phyloP scores from a whole-genome alignment of 2,329 filamentous ascomycete genomes.

The Aureobasidium sp. region DNA sequence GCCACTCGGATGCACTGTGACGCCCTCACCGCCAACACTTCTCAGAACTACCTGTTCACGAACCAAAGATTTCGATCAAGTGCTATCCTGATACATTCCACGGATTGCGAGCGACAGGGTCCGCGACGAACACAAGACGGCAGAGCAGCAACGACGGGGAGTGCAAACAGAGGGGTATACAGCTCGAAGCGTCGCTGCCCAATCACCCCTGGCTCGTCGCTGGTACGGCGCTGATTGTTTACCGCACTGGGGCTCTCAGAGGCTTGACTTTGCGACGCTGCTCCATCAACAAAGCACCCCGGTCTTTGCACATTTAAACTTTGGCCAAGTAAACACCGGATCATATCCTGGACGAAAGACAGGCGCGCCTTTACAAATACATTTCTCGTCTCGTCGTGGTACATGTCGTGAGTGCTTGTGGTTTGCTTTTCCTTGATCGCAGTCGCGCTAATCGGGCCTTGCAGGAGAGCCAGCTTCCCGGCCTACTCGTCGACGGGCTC shows the following conservation, averaged over 20 bases:
- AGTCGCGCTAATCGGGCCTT: not conserved
- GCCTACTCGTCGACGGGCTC: slow-evolving; percentile 14
- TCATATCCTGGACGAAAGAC: not conserved
- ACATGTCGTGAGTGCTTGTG: slow-evolving; percentile 14
- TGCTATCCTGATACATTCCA: slow-evolving; percentile 8
- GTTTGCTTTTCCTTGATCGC: not conserved
- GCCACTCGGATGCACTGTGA: not conserved
- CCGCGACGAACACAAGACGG: not conserved
- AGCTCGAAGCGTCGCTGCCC: slow-evolving; percentile 1
- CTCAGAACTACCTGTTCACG: not conserved
- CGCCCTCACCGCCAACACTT: slow-evolving; percentile 8
- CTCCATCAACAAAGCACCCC: not conserved
- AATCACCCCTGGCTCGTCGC: slow-evolving; percentile 4
- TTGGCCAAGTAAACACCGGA: not conserved
- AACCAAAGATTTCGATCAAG: not conserved
- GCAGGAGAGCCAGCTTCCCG: not conserved
- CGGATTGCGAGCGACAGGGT: not conserved
- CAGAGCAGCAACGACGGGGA: not conserved
- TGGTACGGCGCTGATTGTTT: not conserved
- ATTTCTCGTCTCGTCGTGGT: not conserved
- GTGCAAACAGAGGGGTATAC: not conserved
- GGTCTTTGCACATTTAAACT: not conserved
- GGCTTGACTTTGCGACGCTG: not conserved
- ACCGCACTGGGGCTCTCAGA: not conserved
- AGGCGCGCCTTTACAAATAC: not conserved